These are phyloP conservation scores for Salvia rosmarinus DNA, from an alignment of 257 asterid species.

Conservation along the genomic window DNA sequence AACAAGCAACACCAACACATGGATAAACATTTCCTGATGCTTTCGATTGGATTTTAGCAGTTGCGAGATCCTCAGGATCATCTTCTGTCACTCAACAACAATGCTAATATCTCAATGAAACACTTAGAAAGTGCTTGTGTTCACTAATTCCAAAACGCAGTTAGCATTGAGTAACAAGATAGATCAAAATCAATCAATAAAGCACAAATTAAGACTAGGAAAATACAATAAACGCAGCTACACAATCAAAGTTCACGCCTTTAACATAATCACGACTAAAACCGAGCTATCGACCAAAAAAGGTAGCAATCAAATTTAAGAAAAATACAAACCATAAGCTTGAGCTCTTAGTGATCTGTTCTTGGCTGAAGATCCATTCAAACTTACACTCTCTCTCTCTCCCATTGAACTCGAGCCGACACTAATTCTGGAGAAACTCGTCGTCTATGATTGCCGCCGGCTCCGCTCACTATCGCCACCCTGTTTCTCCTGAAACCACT, in stretches of 20 bases:
- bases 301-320: background rate
- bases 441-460: conserved; percentile 8
- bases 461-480: background rate
- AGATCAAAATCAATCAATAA: conserved; percentile 9
- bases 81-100: conserved; percentile 46
- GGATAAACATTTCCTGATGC: conserved; percentile 82
- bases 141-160: background rate
- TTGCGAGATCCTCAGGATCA: conserved; percentile 67
- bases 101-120: conserved; percentile 11
- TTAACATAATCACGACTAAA: background rate
- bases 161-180: background rate
- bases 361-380: conserved; percentile 33
- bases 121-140: background rate
- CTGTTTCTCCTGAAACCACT: conserved; percentile 6
- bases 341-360: conserved; percentile 48
- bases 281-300: background rate
- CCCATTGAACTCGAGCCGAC: conserved; percentile 23
- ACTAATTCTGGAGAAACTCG: conserved; percentile 3
- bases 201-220: conserved; percentile 1
- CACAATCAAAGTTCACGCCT: background rate
- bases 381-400: conserved; percentile 30
- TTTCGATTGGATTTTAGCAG: conserved; percentile 56
- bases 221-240: background rate
- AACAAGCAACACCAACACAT: conserved; percentile 95
- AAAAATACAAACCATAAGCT: conserved; percentile 47